Evolutionary conservation across 495 filamentous ascomycete genomes (phyloP).

Genomic region (Lophium mytilinum): DNA sequence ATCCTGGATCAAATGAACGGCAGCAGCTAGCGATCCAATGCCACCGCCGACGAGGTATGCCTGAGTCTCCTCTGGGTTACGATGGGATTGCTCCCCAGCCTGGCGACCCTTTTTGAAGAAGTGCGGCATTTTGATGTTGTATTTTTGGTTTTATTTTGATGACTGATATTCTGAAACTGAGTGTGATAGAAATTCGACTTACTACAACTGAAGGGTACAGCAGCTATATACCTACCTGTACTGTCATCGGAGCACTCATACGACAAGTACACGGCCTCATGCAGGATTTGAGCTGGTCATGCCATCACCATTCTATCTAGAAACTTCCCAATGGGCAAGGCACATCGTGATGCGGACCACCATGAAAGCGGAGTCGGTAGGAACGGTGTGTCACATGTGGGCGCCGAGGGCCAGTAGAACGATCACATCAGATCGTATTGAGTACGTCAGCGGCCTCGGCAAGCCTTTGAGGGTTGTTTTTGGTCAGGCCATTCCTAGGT

Average conservation of each 20-base stretch:
- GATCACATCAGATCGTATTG: too few relatives aligned
- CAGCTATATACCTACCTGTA: not conserved
- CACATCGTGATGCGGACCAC: too few relatives aligned
- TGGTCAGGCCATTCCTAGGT: too few relatives aligned
- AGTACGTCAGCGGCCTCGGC: too few relatives aligned
- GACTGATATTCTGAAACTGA: not conserved
- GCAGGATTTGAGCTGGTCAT: not conserved
- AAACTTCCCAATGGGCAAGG: too few relatives aligned
- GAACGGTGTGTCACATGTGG: too few relatives aligned
- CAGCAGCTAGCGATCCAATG: slow-evolving; percentile 37
- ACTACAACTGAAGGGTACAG: not conserved
- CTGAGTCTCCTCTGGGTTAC: slow-evolving; percentile 29
- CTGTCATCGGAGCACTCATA: not conserved
- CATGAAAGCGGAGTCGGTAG: too few relatives aligned
- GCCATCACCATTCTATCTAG: not conserved
- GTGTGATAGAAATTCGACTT: not conserved
- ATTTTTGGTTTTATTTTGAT: not conserved
- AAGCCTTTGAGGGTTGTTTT: too few relatives aligned
- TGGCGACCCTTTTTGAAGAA: slow-evolving; percentile 6
- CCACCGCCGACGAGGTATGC: slow-evolving; percentile 40
- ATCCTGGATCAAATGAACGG: slow-evolving; percentile 39
- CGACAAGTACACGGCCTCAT: not conserved
- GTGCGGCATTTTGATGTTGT: slow-evolving; percentile 3
- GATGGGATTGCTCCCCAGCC: slow-evolving; percentile 1
- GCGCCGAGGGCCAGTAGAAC: too few relatives aligned